These are phyloP conservation scores for Quercus robur DNA, from an alignment of 306 rosid genomes.

Conservation along the genomic window DNA sequence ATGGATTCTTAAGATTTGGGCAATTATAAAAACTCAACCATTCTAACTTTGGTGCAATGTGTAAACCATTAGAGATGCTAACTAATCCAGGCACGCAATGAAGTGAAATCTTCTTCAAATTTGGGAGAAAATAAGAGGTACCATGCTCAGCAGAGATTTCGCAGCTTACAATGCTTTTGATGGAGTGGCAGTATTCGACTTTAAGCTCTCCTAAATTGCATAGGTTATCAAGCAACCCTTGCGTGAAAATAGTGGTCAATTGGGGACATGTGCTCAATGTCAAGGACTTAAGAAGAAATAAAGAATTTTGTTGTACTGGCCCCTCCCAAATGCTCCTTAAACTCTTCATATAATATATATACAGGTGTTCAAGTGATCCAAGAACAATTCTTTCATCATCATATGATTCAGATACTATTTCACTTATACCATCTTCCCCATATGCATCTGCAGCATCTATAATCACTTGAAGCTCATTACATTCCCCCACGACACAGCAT, in stretches of 20 bases:
- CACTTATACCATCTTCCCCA: too few species aligned
- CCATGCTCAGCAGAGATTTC: neutral
- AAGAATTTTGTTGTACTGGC: neutral
- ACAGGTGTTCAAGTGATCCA: neutral
- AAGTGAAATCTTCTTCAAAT: neutral
- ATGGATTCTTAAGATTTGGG: neutral
- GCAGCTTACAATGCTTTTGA: neutral
- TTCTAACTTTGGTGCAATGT: too few species aligned
- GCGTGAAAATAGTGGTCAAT: conserved; percentile 7
- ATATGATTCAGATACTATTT: too few species aligned
- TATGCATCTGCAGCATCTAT: too few species aligned
- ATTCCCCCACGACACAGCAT: conserved; percentile 19
- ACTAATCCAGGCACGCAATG: too few species aligned
- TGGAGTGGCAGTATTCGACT: conserved; percentile 17
- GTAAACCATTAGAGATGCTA: too few species aligned
- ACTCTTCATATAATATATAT: conserved; percentile 29
- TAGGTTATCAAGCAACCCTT: neutral
- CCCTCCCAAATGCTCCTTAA: conserved; percentile 17
- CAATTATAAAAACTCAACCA: too few species aligned
- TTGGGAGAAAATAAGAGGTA: neutral
- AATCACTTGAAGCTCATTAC: conserved; percentile 19
- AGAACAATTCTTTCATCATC: neutral
- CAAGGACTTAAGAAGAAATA: conserved; percentile 3
- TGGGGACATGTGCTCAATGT: conserved; percentile 23
- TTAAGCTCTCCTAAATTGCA: neutral